Percentiles rank a stretch among this genome's conserved stretches.
These are phyloP conservation scores for Microstegium vimineum DNA, from an alignment of 176 grass and related monocot species.

Conservation along the genomic window DNA sequence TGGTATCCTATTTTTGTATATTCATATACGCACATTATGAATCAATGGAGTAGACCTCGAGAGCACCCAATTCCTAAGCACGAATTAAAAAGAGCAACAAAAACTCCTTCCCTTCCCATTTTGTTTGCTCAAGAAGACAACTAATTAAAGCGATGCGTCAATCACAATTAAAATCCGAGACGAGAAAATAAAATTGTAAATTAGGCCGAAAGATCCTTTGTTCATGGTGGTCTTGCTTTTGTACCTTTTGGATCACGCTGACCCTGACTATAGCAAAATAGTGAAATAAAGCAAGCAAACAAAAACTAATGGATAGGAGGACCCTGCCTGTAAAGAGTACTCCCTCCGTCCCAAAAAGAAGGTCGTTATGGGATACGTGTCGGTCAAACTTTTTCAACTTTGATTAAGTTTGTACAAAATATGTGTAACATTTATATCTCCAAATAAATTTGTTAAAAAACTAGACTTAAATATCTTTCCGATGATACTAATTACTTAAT, in stretches of 20 bases:
- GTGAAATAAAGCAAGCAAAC: slow-evolving; percentile 36
- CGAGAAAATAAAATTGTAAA: not conserved
- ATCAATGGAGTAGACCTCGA: not conserved
- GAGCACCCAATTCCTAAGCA: not conserved
- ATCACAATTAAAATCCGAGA: not conserved
- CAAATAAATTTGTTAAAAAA: too few relatives aligned
- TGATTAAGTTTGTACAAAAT: too few relatives aligned
- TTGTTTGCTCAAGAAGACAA: not conserved
- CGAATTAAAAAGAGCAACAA: not conserved
- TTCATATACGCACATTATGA: not conserved
- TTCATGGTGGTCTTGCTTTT: slow-evolving; percentile 12
- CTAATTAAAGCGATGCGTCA: not conserved
- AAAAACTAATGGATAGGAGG: slow-evolving; percentile 43
- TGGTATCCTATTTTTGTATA: not conserved
- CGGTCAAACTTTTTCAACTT: too few relatives aligned
- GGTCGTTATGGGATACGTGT: too few relatives aligned
- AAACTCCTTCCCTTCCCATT: not conserved
- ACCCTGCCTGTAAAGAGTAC: slow-evolving; percentile 27
- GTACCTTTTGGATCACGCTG: slow-evolving; percentile 8
- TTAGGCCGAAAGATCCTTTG: slow-evolving; percentile 15
- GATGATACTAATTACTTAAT: too few relatives aligned
- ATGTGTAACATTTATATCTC: too few relatives aligned
- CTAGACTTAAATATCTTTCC: too few relatives aligned
- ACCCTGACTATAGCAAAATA: slow-evolving; percentile 4
- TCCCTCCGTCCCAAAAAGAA: too few relatives aligned